Percentiles rank a stretch among this genome's conserved stretches.
phyloP scores from a whole-genome alignment of 164 flowering plant species.

The Saururus chinensis region DNA sequence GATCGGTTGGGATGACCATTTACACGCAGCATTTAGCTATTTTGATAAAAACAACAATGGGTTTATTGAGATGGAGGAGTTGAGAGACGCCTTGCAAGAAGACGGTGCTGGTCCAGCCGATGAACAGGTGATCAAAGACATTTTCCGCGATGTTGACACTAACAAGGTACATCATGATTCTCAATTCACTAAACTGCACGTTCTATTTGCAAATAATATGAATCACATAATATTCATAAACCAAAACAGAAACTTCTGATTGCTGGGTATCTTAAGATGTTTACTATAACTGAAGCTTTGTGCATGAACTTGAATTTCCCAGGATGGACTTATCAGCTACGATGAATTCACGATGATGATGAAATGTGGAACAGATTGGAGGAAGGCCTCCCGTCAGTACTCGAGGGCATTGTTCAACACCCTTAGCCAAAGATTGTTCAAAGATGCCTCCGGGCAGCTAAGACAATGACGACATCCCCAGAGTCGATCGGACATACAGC shows the following conservation, averaged over 20 bases:
- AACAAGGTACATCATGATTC: constrained; percentile 37
- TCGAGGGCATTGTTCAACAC: constrained; percentile 68
- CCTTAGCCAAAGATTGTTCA: constrained; percentile 51
- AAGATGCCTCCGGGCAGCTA: constrained; percentile 19
- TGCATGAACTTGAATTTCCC: no score
- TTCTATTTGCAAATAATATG: not conserved
- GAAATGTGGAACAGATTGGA: constrained; percentile 73
- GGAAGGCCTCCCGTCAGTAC: constrained; percentile 66
- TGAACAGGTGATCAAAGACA: constrained; percentile 48
- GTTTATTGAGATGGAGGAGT: constrained; percentile 64
- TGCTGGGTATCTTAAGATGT: not conserved
- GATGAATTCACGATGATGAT: constrained; percentile 68
- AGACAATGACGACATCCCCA: not conserved
- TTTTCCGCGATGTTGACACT: constrained; percentile 52
- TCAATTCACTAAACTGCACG: not conserved
- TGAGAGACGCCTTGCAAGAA: constrained; percentile 43
- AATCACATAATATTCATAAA: not conserved
- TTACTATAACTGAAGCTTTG: not conserved
- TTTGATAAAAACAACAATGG: constrained; percentile 74
- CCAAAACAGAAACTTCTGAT: no score
- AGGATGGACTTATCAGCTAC: constrained; percentile 82
- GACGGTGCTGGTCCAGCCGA: constrained; percentile 31
- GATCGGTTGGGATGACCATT: constrained; percentile 45
- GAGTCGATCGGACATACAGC: not conserved
- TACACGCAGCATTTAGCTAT: constrained; percentile 41